A percentile compares a stretch with the other conserved stretches of the same genome.
These are phyloP conservation scores for Leucoagaricus sp. DNA, from an alignment of 1,284 basidiomycete species.

Conservation along the genomic window DNA sequence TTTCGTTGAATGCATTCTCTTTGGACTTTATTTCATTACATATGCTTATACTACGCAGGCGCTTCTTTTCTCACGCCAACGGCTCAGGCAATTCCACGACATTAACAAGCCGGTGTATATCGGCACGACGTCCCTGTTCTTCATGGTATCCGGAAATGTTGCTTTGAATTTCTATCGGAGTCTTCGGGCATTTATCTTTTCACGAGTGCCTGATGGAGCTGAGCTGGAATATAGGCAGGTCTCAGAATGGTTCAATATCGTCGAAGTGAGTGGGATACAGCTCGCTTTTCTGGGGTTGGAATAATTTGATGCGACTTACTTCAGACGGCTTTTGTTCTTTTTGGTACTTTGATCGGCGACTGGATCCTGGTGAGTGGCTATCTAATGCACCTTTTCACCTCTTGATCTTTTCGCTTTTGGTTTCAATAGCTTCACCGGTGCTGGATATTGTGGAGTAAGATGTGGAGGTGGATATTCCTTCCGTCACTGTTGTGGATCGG, in stretches of 20 bases:
- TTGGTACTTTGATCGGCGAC: constrained; percentile 2
- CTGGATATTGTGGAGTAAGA: constrained; percentile 8
- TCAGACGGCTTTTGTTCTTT: constrained; percentile 5
- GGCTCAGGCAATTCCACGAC: neutral
- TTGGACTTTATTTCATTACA: constrained; percentile 9
- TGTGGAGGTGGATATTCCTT: constrained; percentile 1
- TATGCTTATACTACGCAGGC: neutral
- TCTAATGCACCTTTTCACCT: neutral
- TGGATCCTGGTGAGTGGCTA: constrained; percentile 1
- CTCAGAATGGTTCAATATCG: constrained; percentile 4
- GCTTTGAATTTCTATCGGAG: constrained; percentile 8
- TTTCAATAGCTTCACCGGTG: constrained; percentile 4
- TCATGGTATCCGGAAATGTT: neutral
- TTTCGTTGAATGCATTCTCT: constrained; percentile 7
- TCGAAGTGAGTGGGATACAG: neutral
- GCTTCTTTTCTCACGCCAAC: constrained; percentile 1
- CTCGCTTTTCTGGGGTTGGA: neutral
- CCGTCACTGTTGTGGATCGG: constrained; percentile 4
- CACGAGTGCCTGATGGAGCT: neutral
- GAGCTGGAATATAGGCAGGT: neutral
- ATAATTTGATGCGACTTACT: no score
- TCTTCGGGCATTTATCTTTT: constrained; percentile 2
- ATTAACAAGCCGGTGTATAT: constrained; percentile 2
- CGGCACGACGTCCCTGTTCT: constrained; percentile 6
- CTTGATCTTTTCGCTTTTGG: neutral